A percentile compares a stretch with the other conserved stretches of the same genome.
These are phyloP conservation scores for Tremella mesenterica DNA, from an alignment of 768 basidiomycete species.

Conservation along the genomic window DNA sequence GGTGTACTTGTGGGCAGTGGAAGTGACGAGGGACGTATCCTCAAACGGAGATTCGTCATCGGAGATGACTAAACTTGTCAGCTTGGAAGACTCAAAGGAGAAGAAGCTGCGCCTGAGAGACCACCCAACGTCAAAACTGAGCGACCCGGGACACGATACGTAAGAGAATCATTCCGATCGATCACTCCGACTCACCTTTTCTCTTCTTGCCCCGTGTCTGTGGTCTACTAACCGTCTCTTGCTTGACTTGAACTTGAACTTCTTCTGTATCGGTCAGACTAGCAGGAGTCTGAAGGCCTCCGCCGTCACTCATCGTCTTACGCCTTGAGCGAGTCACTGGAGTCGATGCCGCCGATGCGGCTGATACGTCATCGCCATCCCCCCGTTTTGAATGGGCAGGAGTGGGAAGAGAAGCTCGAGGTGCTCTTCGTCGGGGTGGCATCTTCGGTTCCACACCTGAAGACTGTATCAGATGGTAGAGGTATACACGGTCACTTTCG, in stretches of 20 bases:
- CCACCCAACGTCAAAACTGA: slow-evolving; percentile 3
- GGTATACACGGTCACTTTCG: no score
- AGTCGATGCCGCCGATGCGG: slow-evolving; percentile 10
- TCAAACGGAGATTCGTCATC: slow-evolving; percentile 14
- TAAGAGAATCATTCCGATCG: not conserved
- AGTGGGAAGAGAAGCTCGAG: slow-evolving; percentile 25
- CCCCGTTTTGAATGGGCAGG: slow-evolving; percentile 27
- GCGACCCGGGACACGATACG: not conserved
- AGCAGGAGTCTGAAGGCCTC: slow-evolving; percentile 22
- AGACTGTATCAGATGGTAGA: no score
- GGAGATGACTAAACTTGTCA: not conserved
- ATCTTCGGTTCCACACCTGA: no score
- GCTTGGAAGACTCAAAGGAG: not conserved
- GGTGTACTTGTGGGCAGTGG: slow-evolving; percentile 5
- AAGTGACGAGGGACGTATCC: not conserved
- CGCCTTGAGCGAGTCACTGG: slow-evolving; percentile 3
- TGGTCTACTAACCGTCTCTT: no score
- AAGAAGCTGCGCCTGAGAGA: no score
- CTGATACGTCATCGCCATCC: not conserved
- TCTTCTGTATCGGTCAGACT: slow-evolving; percentile 17
- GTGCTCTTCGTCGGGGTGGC: slow-evolving; percentile 19
- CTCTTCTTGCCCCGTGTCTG: slow-evolving; percentile 12
- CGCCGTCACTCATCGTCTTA: not conserved
- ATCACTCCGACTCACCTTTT: slow-evolving; percentile 15
- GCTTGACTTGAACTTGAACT: slow-evolving; percentile 2